phyloP scores from a whole-genome alignment of 371 early-diverging fungal species.

The Funneliformis caledonium region DNA sequence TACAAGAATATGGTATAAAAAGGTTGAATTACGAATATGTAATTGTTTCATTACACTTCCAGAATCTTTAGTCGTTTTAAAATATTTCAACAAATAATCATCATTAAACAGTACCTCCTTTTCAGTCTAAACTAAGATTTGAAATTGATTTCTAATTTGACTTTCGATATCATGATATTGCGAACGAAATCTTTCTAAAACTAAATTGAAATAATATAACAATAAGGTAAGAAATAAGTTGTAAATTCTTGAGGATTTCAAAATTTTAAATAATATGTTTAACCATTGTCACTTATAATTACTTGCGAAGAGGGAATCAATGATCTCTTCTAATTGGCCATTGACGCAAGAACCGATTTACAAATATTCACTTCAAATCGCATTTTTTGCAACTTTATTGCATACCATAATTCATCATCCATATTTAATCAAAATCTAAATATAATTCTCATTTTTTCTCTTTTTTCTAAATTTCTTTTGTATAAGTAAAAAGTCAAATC shows the following conservation, averaged over 20 bases:
- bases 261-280: neutral
- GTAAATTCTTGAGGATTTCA: neutral
- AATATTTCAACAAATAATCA: neutral
- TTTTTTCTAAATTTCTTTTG: too few relatives aligned
- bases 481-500: too few relatives aligned
- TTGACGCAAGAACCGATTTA: too few relatives aligned
- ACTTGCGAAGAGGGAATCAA: neutral
- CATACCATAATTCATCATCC: neutral
- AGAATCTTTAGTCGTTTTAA: neutral
- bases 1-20: constrained; percentile 17
- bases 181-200: neutral
- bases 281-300: neutral
- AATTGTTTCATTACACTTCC: neutral
- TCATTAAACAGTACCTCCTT: neutral
- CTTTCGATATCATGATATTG: constrained; percentile 8
- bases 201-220: neutral
- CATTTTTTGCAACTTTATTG: neutral
- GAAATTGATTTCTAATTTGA: constrained; percentile 1
- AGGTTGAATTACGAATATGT: neutral
- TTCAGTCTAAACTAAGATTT: neutral
- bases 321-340: neutral
- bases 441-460: constrained; percentile 11
- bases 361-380: too few relatives aligned
- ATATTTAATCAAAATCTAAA: neutral
- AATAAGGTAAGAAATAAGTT: neutral